Evolutionary conservation across 257 asterid species (phyloP).

Genomic region (Paulownia fortunei): DNA sequence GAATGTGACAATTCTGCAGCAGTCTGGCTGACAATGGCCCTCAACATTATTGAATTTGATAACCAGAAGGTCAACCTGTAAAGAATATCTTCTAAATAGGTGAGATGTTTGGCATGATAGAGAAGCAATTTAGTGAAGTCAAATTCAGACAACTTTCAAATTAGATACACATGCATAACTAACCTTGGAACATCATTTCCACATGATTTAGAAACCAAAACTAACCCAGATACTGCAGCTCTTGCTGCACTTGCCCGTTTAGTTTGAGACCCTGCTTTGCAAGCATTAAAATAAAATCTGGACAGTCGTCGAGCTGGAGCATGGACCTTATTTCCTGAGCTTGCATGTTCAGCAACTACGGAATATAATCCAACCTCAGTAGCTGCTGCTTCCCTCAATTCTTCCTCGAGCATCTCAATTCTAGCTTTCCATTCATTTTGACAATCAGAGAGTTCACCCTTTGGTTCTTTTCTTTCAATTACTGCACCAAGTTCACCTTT

Average conservation of each 20-base stretch:
- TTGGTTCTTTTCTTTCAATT: constrained; percentile 37
- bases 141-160: not conserved
- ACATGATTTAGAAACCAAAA: constrained; percentile 90
- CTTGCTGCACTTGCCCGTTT: constrained; percentile 82
- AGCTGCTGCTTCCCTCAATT: constrained; percentile 84
- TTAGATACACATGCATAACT: constrained; percentile 12
- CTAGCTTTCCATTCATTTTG: constrained; percentile 47
- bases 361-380: constrained; percentile 85
- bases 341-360: constrained; percentile 80
- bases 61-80: constrained; percentile 93
- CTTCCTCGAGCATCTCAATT: constrained; percentile 82
- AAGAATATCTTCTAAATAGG: constrained; percentile 3
- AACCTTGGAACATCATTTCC: constrained; percentile 96
- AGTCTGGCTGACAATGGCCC: constrained; percentile 78
- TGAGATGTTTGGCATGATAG: not conserved
- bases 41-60: constrained; percentile 84
- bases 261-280: constrained; percentile 56
- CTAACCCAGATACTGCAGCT: constrained; percentile 79
- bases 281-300: constrained; percentile 77
- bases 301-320: constrained; percentile 92
- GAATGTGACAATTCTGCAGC: constrained; percentile 51
- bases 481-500: constrained; percentile 29
- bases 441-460: constrained; percentile 35
- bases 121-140: constrained; percentile 4
- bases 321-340: constrained; percentile 84